Evolutionary conservation across 345 rosid species (phyloP), one percentile per base, ranked within the genome.

Genomic region (Acer saccharum): DNA sequence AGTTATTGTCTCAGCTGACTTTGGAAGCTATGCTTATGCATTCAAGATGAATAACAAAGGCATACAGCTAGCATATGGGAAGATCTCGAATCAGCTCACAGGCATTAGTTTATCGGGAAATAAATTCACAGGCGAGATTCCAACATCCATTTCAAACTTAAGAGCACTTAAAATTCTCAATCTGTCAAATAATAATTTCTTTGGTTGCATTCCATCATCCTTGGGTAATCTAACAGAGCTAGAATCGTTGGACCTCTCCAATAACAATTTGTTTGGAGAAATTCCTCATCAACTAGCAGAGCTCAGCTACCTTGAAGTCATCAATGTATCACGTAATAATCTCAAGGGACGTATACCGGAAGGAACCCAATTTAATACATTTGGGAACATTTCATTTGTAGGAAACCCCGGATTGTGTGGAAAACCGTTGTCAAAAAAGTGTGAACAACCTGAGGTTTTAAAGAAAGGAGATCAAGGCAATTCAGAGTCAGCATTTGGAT

Each of bases 161-260:
- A 43, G 46, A 43, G 46, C 11, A 43, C 46, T 43, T 8, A 8
- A 43, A 1, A 43, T 8, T 43, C 46, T 43, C 46, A 43, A 43
- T 9, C 11, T 43, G 10, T 43, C 46, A 0, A 43, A 43, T 1
- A 43, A 43, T 43, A 43, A 43, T 43, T 0, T 43, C 46, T 0
- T 9, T 7, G 46, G 46, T 1, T 1, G 11, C 11, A 43, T 43
- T 9, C 70, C 74, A 29, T 25, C 70, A 3, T 32, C 46, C 0
- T 16, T 77, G 1, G 25, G 4, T 1, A 44, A 62, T 0, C 58
- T 73, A 16, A 9, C 25, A 0, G 17, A 14, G 2, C 29, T 81
- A 7, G 67, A 81, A 12, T 29, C 81, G 3, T 63, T 81, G 11
- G 71, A 52, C 14, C 78, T 73, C 11, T 73, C 72, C 13, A 1